Conservation (phyloP, 2,329 filamentous ascomycete species). For the Aspergillus tamarii region DNA sequence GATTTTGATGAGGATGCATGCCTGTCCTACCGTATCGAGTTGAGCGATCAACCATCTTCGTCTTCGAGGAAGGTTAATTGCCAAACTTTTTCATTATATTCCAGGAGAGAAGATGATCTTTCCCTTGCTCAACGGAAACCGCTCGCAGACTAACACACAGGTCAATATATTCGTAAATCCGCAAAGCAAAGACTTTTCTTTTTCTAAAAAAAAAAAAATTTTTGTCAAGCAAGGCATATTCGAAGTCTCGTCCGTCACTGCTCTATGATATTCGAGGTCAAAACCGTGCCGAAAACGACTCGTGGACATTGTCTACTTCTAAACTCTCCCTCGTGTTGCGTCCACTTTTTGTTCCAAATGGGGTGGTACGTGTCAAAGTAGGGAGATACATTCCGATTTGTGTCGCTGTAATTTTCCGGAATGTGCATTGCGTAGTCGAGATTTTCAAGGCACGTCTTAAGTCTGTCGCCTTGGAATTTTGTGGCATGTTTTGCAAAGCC, state of each 20-base stretch:
- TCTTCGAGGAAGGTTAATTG: too few relatives aligned
- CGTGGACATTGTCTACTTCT: conserved; percentile 29
- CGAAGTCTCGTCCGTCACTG: conserved; percentile 49
- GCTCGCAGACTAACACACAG: conserved; percentile 11
- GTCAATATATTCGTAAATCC: neutral
- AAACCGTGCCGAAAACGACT: conserved; percentile 47
- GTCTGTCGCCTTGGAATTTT: neutral
- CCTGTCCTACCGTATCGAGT: neutral
- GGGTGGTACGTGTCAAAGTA: conserved; percentile 48
- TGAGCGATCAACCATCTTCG: neutral
- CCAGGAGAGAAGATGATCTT: conserved; percentile 19
- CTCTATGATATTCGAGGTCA: conserved; percentile 50
- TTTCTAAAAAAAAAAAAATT: neutral
- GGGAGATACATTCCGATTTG: conserved; percentile 44
- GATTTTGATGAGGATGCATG: neutral
- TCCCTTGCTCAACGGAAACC: conserved; percentile 1
- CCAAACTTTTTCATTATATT: neutral
- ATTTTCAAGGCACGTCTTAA: neutral
- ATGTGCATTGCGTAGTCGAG: conserved; percentile 6
- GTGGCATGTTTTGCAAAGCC: neutral
- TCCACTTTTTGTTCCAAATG: conserved; percentile 38
- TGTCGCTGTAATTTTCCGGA: neutral
- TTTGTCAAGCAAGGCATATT: conserved; percentile 40
- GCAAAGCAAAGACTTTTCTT: too few relatives aligned
- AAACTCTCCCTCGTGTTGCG: conserved; percentile 48